Conservation (phyloP, 805 yeast species). For the Brettanomyces bruxellensis region DNA sequence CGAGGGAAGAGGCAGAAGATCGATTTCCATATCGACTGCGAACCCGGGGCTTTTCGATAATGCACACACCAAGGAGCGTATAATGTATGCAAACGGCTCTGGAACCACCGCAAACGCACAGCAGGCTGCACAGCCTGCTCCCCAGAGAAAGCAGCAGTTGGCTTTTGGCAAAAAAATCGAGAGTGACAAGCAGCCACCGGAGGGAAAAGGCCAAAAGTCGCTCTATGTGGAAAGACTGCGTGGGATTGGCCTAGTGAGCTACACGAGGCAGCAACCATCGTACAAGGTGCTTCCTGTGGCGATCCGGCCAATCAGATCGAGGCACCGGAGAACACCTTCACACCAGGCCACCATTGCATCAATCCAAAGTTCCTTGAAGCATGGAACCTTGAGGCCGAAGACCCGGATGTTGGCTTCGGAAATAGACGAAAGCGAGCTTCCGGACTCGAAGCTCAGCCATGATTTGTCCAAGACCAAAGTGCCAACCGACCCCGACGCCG, state of each 20-base stretch:
- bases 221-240: constrained; percentile 33
- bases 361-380: constrained; percentile 40
- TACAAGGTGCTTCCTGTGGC: constrained; percentile 38
- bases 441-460: constrained; percentile 25
- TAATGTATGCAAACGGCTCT: too few relatives aligned
- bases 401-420: constrained; percentile 67
- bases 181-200: constrained; percentile 6
- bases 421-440: constrained; percentile 54
- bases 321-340: constrained; percentile 21
- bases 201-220: constrained; percentile 42
- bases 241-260: constrained; percentile 1
- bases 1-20: constrained; percentile 28
- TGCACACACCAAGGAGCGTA: not conserved
- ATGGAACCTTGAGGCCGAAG: constrained; percentile 54
- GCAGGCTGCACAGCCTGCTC: too few relatives aligned
- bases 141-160: too few relatives aligned
- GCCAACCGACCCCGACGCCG: constrained; percentile 26
- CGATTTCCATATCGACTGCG: constrained; percentile 26
- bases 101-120: too few relatives aligned
- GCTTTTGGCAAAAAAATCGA: not conserved
- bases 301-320: constrained; percentile 35
- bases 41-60: constrained; percentile 23
- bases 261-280: constrained; percentile 17
- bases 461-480: constrained; percentile 18
- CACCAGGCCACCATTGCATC: constrained; percentile 17